A percentile compares a stretch with the other conserved stretches of the same genome.
Evolutionary conservation across 2,329 filamentous ascomycete genomes (phyloP).

Genomic region (Penicillium capsulatum): DNA sequence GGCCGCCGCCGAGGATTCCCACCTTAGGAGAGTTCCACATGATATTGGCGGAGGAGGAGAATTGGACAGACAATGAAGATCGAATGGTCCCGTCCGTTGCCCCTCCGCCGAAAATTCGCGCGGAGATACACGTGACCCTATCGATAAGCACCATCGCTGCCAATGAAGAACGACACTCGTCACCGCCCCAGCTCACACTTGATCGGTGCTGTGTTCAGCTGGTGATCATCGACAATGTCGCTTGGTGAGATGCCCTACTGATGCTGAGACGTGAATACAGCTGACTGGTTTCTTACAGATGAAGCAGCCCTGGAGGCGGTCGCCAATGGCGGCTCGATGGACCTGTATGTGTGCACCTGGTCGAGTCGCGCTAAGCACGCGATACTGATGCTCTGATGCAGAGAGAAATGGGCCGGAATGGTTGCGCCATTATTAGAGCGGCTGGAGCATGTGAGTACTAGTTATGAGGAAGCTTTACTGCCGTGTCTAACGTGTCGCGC

Average conservation of each 20-base stretch:
- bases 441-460: slow-evolving; percentile 57
- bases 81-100: slow-evolving; percentile 8
- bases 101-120: slow-evolving; percentile 25
- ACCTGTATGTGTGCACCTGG: slow-evolving; percentile 47
- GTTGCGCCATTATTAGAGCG: slow-evolving; percentile 62
- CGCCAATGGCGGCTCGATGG: slow-evolving; percentile 56
- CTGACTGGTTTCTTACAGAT: slow-evolving; percentile 29
- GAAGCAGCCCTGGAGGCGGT: slow-evolving; percentile 54
- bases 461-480: background rate
- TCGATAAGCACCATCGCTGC: slow-evolving; percentile 17
- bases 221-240: slow-evolving; percentile 28
- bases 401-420: slow-evolving; percentile 65
- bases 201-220: slow-evolving; percentile 13
- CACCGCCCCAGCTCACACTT: slow-evolving; percentile 15
- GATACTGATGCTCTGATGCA: slow-evolving; percentile 42
- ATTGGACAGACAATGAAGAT: slow-evolving; percentile 4
- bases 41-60: slow-evolving; percentile 7
- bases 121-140: slow-evolving; percentile 19
- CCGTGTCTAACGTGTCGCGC: slow-evolving; percentile 6
- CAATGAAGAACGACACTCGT: slow-evolving; percentile 15
- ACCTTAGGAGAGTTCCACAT: slow-evolving; percentile 44
- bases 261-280: background rate
- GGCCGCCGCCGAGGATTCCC: slow-evolving; percentile 60
- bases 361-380: slow-evolving; percentile 8
- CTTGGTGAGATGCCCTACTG: slow-evolving; percentile 23